These are phyloP conservation scores for Globisporangium camurandrum DNA, from an alignment of 352 stramenopile species.

Conservation along the genomic window DNA sequence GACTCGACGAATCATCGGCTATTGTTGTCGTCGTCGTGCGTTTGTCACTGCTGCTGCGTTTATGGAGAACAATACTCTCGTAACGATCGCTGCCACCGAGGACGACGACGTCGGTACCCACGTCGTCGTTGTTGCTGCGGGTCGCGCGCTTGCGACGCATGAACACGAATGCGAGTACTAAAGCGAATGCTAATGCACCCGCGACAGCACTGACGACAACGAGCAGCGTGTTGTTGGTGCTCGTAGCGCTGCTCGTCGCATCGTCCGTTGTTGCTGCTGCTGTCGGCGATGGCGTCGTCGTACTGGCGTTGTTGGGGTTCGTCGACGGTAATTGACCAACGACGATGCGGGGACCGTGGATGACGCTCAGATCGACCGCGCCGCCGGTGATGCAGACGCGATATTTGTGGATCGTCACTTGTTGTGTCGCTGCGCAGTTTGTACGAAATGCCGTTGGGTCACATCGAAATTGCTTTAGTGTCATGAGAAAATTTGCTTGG, in stretches of 20 bases:
- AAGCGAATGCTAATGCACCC: neutral
- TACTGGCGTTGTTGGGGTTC: neutral
- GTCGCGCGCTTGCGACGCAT: neutral
- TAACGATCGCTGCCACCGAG: neutral
- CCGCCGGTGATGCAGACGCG: slow-evolving; percentile 4
- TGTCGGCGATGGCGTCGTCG: neutral
- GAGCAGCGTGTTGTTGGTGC: neutral
- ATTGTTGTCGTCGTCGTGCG: too few relatives aligned
- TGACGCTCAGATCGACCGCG: neutral
- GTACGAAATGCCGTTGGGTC: neutral
- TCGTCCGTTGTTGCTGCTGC: neutral
- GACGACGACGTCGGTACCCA: neutral
- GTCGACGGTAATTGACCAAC: neutral
- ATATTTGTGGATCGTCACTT: slow-evolving; percentile 1
- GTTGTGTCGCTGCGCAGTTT: slow-evolving; percentile 2
- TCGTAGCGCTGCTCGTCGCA: neutral
- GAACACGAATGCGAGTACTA: neutral
- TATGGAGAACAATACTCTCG: neutral
- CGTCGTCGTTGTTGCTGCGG: neutral
- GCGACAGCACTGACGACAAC: slow-evolving; percentile 1
- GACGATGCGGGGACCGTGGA: slow-evolving; percentile 2
- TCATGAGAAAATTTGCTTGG: slow-evolving; percentile 6
- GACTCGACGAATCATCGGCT: too few relatives aligned
- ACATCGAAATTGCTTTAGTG: neutral
- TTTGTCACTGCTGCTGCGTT: neutral